Base-by-base conservation (phyloP, 441 rosid species). In the Syzygium malaccense region DNA sequence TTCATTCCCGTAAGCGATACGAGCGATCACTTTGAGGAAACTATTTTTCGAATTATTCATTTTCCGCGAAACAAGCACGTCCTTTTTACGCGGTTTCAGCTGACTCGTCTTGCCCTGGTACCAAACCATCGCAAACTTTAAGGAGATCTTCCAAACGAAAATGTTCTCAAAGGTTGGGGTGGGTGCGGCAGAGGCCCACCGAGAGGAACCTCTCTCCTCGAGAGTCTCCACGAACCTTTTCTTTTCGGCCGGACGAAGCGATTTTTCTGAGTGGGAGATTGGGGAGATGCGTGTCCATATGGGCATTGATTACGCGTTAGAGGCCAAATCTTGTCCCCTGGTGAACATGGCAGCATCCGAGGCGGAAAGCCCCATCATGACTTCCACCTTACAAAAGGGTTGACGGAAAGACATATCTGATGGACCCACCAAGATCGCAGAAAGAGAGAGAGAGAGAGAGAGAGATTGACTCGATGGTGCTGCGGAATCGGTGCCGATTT, bases 61-160 rank as follows among this genome's bases (percentile, higher is more conserved):
- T 60, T 60, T 5, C 2, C 0, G 0, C 3, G 0, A 28, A 28
- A 0, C 8, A 28, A 60, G 13, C 0, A 1, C 68, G 6, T 33
- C 14, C 68, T 58, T 0, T 0, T 45, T 7, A 7, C 7, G 48
- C 48, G 2, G 7, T 45, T 45, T 45, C 48, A 7, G 9, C 48
- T 45, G 1, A 7, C 48, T 7, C 2, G 48, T 45, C 48, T 45
- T 8, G 9, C 48, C 48, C 48, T 45, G 7, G 9, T 7, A 45
- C 48, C 48, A 7, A 45, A 45, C 48, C 48, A 45, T 60, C 68
- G 28, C 14, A 14, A 60, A 60, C 28, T 32, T 60, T 41, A 14
- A 0, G 51, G 41, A 75, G n/a, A 45, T 41, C 84, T 78, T 3
- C 53, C 84, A 7, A 25, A 4, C 53, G 10, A 13, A 41, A 45